Conservation (phyloP, 2,329 filamentous ascomycete genomes). For the Penicillium frequentans region DNA sequence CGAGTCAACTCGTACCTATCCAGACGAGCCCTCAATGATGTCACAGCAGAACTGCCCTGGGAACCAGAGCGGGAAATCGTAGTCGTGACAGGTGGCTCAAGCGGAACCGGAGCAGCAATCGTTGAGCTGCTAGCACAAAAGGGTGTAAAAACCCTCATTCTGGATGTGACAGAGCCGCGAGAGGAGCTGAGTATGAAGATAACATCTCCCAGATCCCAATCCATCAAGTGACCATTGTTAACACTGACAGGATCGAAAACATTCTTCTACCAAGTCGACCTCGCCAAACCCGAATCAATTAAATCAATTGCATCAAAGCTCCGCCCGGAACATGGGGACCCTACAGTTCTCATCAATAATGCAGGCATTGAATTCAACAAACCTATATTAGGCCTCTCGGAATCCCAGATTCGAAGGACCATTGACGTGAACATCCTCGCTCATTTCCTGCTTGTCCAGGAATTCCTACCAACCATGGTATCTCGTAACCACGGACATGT, state of each 20-base stretch:
- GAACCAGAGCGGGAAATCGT: background rate
- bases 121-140: background rate
- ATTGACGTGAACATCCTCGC: conserved; percentile 1
- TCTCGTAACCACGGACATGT: conserved; percentile 1
- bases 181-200: background rate
- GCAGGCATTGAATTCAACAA: conserved; percentile 1
- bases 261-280: background rate
- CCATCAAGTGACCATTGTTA: background rate
- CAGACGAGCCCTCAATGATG: background rate
- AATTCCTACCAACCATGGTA: background rate
- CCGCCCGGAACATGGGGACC: background rate
- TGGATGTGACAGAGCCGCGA: background rate
- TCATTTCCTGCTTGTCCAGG: background rate
- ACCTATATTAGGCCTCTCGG: background rate
- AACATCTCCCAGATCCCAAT: background rate
- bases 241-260: background rate
- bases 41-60: background rate
- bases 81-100: conserved; percentile 4
- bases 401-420: background rate
- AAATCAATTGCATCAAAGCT: background rate
- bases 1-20: background rate
- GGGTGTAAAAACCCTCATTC: background rate
- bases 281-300: background rate
- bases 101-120: conserved; percentile 4
- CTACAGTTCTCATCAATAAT: conserved; percentile 3